Conservation (phyloP, 2,329 filamentous ascomycete genomes). For the Arthrobotrys megalospora region DNA sequence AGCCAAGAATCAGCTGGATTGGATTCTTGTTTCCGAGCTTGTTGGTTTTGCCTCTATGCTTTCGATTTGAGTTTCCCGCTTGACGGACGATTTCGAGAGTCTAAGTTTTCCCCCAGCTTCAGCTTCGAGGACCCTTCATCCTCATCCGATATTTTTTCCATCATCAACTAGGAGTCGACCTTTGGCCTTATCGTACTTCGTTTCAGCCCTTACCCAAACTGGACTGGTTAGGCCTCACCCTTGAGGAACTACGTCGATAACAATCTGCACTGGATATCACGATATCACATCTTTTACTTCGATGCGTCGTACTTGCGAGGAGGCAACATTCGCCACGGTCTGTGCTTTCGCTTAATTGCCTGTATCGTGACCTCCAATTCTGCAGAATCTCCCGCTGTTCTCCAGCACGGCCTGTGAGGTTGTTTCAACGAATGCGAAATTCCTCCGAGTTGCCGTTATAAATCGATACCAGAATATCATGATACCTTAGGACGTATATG, state of each 20-base stretch:
- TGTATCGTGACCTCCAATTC: conserved; percentile 31
- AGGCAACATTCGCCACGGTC: conserved; percentile 36
- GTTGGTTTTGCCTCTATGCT: conserved; percentile 8
- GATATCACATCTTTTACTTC: conserved; percentile 3
- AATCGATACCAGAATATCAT: conserved; percentile 3
- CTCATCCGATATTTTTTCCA: conserved; percentile 38
- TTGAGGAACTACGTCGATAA: conserved; percentile 31
- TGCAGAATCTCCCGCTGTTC: conserved; percentile 22
- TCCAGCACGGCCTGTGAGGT: conserved; percentile 15
- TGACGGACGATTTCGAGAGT: conserved; percentile 14
- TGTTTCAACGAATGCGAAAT: conserved; percentile 15
- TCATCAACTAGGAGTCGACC: conserved; percentile 8
- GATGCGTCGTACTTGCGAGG: conserved; percentile 23
- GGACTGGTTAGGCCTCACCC: conserved; percentile 37
- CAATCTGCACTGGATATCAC: background rate
- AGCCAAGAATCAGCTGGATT: conserved; percentile 32
- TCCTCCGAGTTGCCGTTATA: conserved; percentile 14
- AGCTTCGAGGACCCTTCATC: conserved; percentile 11
- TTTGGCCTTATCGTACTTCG: conserved; percentile 43
- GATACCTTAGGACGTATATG: conserved; percentile 29
- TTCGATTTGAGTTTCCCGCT: conserved; percentile 35
- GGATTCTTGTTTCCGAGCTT: conserved; percentile 20
- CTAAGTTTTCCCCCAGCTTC: conserved; percentile 30
- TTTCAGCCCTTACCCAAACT: conserved; percentile 40
- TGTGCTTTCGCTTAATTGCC: conserved; percentile 42